These are phyloP conservation scores for Starmerella potacharoeniae DNA, from an alignment of 805 yeast species.

Conservation along the genomic window DNA sequence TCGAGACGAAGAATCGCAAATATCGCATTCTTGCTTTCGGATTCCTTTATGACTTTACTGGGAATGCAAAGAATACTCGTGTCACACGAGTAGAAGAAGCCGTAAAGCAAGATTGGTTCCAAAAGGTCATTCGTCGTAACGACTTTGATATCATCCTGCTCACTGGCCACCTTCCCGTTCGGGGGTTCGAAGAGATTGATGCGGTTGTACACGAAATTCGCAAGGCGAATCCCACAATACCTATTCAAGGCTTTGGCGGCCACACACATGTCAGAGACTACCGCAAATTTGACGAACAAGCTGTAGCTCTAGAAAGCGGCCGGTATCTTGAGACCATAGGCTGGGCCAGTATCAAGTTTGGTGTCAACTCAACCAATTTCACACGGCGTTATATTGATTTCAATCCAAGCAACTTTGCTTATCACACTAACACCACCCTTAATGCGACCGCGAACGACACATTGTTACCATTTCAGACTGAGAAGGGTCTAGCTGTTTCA, in stretches of 20 bases:
- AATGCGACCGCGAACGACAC: constrained; percentile 11
- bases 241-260: constrained; percentile 85
- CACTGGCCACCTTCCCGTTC: constrained; percentile 72
- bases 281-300: constrained; percentile 47
- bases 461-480: constrained; percentile 38
- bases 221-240: constrained; percentile 43
- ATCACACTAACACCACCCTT: constrained; percentile 39
- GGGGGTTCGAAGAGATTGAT: constrained; percentile 44
- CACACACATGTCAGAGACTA: constrained; percentile 89
- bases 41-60: constrained; percentile 63
- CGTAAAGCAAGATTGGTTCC: constrained; percentile 55
- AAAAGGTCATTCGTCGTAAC: constrained; percentile 31
- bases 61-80: constrained; percentile 46
- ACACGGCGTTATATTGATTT: constrained; percentile 73
- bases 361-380: constrained; percentile 23
- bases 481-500: constrained; percentile 41
- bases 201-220: constrained; percentile 43
- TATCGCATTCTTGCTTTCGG: constrained; percentile 57
- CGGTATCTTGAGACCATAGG: constrained; percentile 92
- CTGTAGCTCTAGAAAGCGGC: constrained; percentile 84
- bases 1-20: constrained; percentile 46
- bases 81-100: constrained; percentile 53
- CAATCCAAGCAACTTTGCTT: constrained; percentile 55
- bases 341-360: constrained; percentile 48
- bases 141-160: constrained; percentile 58